Base-by-base conservation (phyloP, 441 rosid genomes). In the Capsella rubella region DNA sequence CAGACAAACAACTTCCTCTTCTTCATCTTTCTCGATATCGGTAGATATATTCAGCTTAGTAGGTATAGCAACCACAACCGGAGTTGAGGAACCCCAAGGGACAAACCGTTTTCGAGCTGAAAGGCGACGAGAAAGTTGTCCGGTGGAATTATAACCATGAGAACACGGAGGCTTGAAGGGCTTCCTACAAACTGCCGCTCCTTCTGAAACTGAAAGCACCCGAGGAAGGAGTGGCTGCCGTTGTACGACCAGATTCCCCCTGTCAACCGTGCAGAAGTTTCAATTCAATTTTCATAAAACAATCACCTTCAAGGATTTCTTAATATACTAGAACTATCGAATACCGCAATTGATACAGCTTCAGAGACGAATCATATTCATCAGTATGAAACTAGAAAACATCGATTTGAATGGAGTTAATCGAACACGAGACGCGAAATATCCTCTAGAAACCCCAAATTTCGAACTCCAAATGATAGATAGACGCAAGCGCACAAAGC, bases 151-250 rank as follows among this genome's bases (percentile, higher is more conserved):
- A 47, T 95, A 89, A 46, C 97, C 97, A 70, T 74, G 77, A 18
- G 87, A 74, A 76, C 83, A 89, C 37, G 97, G 98, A 37, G 97
- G 98, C 67, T 93, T 95, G 83, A 95, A 95, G 29, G 99, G 97
- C 72, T 91, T 93, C 84, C 98, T 82, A 79, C 99, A 93, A 79
- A 83, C 89, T 0, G 92, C 91, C 49, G 97, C 97, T 40, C 93
- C 98, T 81, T 90, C 91, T 28, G 94, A 75, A 18, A 93, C 97
- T 0, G 97, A 90, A 78, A 91, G 92, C 62, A 91, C 89, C 70
- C 97, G 83, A 16, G 98, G 99, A 61, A 95, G 87, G 63, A 90
- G 82, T 18, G 98, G 79, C 77, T 91, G 97, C 79, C 98, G 89
- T 80, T 57, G 80, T 56, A 95, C 95, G 1, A 90, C 84, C 58